Evolutionary conservation across 148 eudicot species (phyloP).

Genomic region (Camellia sinensis): DNA sequence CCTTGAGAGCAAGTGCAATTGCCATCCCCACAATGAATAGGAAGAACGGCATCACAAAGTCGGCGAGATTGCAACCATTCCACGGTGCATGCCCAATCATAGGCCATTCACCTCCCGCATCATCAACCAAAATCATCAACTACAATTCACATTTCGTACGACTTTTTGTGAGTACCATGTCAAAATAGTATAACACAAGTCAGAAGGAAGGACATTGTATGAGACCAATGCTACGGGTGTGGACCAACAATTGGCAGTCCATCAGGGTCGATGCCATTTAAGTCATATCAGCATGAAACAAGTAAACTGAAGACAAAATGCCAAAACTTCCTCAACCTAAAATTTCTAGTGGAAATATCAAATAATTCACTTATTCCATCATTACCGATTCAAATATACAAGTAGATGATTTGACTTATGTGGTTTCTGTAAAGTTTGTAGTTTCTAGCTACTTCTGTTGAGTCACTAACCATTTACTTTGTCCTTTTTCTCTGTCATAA

Average conservation of each 20-base stretch:
- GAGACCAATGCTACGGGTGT: neutral
- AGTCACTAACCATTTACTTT: no score
- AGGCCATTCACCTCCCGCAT: conserved; percentile 94
- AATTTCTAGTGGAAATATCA: neutral
- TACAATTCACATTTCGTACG: conserved; percentile 23
- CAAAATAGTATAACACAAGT: neutral
- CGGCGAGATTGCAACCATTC: conserved; percentile 91
- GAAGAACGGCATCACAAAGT: conserved; percentile 97
- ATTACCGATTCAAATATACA: neutral
- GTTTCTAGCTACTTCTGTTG: no score
- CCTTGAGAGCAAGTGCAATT: conserved; percentile 86
- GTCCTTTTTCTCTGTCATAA: no score
- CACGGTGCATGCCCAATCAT: conserved; percentile 87
- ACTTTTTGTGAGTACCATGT: neutral
- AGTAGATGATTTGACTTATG: neutral
- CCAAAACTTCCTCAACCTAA: neutral
- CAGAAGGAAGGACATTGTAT: neutral
- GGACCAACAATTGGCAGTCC: neutral
- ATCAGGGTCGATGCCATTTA: neutral
- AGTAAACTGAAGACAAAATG: neutral
- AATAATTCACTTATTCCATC: no score
- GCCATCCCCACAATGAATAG: conserved; percentile 93
- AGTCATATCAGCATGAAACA: neutral
- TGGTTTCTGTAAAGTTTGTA: neutral
- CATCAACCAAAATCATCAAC: conserved; percentile 96